Base-by-base conservation (phyloP, 2,329 filamentous ascomycete genomes). In the Trichoderma brevicompactum region DNA sequence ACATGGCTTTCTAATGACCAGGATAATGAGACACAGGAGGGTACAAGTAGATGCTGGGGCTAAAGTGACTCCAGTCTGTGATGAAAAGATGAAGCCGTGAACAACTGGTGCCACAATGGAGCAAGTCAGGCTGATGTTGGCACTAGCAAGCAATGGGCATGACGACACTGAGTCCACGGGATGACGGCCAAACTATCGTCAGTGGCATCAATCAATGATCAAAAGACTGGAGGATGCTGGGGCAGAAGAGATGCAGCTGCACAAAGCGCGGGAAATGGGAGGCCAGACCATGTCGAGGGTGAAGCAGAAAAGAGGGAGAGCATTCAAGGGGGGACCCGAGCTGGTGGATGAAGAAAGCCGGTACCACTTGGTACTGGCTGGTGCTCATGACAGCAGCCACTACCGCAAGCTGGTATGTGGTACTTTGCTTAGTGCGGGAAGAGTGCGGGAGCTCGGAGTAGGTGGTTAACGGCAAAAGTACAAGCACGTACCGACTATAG, bases 1-100 rank as follows among this genome's bases (percentile, higher is more conserved):
- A 53, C 59, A 66, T 64, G 65, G 65, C 60, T 64, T 46, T 60
- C 23, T 41, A 23, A 17, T 32, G 65, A 60, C 52, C 23, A 34
- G 56, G 56, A 62, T 61, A 40, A 63, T 59, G 60, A 64, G 58
- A 64, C 59, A 66, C 46, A 48, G 48, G 62, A 41, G 34, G 54
- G 36, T 5, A 19, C n/a, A n/a, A n/a, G n/a, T 28, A 46, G 12
- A 46, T 53, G 60, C 38, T 17, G 40, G 23, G 23, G 60, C 41
- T 54, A 38, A 46, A 38, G 60, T 28, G 60, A 53, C 6, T 54
- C 32, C 60, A 38, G 64, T 28, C 43, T 34, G 53, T 41, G 60
- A 50, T 58, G 59, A 44, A 48, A 46, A 32, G 36, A 41, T 36
- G n/a, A 46, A 52, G 36, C 7, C 36, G 58, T 61, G 44, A 38